Evolutionary conservation across 495 filamentous ascomycete species (phyloP).

Genomic region (Aspergillus sclerotiicarbonarius): DNA sequence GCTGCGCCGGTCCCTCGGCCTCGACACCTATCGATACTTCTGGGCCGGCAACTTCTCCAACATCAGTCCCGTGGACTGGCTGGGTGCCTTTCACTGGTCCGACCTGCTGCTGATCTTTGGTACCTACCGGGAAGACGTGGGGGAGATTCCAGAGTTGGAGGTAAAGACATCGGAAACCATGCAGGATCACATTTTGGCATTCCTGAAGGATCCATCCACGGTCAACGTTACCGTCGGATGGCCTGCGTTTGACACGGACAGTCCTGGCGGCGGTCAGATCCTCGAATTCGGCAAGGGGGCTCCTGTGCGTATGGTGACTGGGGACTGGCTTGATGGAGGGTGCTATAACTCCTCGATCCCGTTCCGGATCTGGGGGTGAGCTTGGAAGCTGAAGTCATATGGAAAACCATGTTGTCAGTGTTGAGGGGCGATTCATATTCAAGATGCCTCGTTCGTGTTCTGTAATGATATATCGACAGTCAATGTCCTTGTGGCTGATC

Average conservation of each 20-base stretch:
- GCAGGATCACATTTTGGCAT: constrained; percentile 36
- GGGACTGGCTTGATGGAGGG: constrained; percentile 2
- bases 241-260: background rate
- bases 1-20: constrained; percentile 17
- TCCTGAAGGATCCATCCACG: constrained; percentile 17
- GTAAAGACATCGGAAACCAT: constrained; percentile 33
- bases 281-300: constrained; percentile 2
- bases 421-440: background rate
- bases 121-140: constrained; percentile 32
- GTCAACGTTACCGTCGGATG: background rate
- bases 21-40: constrained; percentile 23
- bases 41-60: constrained; percentile 43
- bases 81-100: constrained; percentile 45
- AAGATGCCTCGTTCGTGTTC: background rate
- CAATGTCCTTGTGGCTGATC: too few species aligned
- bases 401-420: too few species aligned
- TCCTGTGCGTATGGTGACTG: background rate
- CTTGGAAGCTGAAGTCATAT: background rate
- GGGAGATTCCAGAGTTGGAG: constrained; percentile 33
- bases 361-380: constrained; percentile 1
- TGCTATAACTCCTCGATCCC: background rate
- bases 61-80: constrained; percentile 38
- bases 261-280: background rate
- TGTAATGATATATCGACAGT: background rate
- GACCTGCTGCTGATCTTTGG: constrained; percentile 48